These are phyloP conservation scores for Yamadazyma sp. DNA, from an alignment of 1,139 yeast genomes.

Conservation along the genomic window DNA sequence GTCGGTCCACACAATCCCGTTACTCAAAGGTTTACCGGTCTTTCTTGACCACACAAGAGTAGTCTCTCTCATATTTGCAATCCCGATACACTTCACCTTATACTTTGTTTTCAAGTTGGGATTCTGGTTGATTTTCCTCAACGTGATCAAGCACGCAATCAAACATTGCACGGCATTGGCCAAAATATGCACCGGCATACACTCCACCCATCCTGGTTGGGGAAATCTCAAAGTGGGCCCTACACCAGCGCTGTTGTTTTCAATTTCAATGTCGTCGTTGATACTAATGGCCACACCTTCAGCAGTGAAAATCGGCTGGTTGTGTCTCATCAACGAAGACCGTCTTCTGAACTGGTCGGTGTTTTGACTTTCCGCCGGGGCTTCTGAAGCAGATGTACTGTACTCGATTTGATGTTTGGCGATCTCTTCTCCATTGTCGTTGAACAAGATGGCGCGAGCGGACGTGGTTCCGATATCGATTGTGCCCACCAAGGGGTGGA, in stretches of 20 bases:
- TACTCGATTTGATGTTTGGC: constrained; percentile 90
- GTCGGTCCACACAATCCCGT: constrained; percentile 97
- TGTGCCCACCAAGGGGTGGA: constrained; percentile 60
- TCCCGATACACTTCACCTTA: constrained; percentile 67
- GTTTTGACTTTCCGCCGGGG: constrained; percentile 44
- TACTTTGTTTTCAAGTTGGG: constrained; percentile 51
- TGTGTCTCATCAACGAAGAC: constrained; percentile 48
- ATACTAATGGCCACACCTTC: constrained; percentile 71
- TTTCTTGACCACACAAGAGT: constrained; percentile 84
- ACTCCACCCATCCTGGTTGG: constrained; percentile 91
- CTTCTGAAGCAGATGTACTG: constrained; percentile 67
- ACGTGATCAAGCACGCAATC: constrained; percentile 59
- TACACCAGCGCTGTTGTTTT: constrained; percentile 51
- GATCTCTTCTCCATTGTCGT: constrained; percentile 69
- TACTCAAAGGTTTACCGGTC: constrained; percentile 80
- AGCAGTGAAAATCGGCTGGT: constrained; percentile 63
- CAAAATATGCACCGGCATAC: constrained; percentile 83
- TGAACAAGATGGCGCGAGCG: constrained; percentile 84
- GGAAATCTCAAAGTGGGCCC: constrained; percentile 76
- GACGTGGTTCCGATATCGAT: constrained; percentile 95
- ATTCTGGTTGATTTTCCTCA: constrained; percentile 58
- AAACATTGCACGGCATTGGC: constrained; percentile 81
- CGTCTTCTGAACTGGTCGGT: constrained; percentile 54
- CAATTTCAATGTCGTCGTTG: constrained; percentile 60
- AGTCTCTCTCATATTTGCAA: constrained; percentile 96